Conservation (phyloP, 768 basidiomycete species). For the Suillus luteus region DNA sequence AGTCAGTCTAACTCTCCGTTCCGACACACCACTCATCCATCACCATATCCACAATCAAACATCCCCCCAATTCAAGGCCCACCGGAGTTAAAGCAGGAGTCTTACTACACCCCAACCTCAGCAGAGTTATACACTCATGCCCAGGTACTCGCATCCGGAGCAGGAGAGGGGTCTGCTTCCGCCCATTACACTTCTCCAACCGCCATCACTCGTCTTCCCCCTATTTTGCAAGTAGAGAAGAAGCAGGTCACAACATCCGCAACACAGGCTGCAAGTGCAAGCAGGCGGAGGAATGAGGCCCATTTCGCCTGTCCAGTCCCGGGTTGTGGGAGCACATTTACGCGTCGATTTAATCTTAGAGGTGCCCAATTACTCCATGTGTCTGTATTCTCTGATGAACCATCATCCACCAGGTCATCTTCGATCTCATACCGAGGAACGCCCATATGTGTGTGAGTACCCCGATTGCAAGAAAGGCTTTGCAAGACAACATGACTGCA, state of each 20-base stretch:
- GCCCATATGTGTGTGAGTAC: constrained; percentile 92
- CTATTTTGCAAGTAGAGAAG: constrained; percentile 89
- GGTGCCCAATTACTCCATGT: constrained; percentile 44
- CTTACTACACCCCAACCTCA: constrained; percentile 53
- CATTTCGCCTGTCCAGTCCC: constrained; percentile 93
- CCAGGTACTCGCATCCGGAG: constrained; percentile 39
- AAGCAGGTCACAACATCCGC: constrained; percentile 95
- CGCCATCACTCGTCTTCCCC: constrained; percentile 62
- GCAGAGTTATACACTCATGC: constrained; percentile 56
- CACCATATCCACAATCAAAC: constrained; percentile 38
- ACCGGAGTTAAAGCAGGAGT: constrained; percentile 43
- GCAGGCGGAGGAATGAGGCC: constrained; percentile 86
- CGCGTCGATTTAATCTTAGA: constrained; percentile 85
- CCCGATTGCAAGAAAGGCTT: constrained; percentile 95
- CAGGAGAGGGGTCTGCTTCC: constrained; percentile 22
- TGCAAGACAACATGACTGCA: constrained; percentile 96
- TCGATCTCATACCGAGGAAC: constrained; percentile 93
- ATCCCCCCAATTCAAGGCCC: constrained; percentile 29
- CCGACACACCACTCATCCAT: constrained; percentile 42
- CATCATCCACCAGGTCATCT: constrained; percentile 71
- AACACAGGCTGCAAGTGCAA: constrained; percentile 89
- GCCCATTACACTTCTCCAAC: constrained; percentile 34
- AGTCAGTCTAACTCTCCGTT: constrained; percentile 35
- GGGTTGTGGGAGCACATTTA: constrained; percentile 97
- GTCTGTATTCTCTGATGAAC: constrained; percentile 2